Evolutionary conservation across 805 yeast genomes (phyloP), one percentile per base, ranked within the genome.

Genomic region (Pichia eremophila): DNA sequence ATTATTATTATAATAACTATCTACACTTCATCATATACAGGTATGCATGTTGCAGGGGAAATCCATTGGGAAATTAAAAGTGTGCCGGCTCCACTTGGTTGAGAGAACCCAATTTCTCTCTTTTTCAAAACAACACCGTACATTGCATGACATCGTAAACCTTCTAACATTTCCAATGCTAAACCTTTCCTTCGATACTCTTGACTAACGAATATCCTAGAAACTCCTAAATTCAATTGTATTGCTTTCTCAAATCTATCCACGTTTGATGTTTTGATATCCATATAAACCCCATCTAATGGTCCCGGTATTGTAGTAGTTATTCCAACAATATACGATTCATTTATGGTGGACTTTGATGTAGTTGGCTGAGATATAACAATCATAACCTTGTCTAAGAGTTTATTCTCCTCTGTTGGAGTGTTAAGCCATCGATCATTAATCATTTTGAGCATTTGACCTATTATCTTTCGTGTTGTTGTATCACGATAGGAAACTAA

Each of bases 41-140:
- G 50, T 5, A 47, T 18, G 4, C 3, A 17, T 1, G 39, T 36
- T 9, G 15, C 12, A 7, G 19, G 39, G 2, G 39, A 9, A 5
- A 17, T 11, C 58, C 77, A 82, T 34, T 57, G 62, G 37, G 59
- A 61, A 0, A 86, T 85, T 25, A 82, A 64, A 46, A 70, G 67
- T 1, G 77, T 76, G 0, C 89, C 89, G 42, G 72, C 68, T 36
- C 69, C 72, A 51, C 85, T 78, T 0, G 88, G 88, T 59, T 83
- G 89, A 38, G 85, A 79, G 74, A 85, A 83, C 1, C 79, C 83
- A 10, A 83, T 56, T 46, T 75, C 70, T 22, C 52, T 52, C 46
- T 60, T 69, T 1, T 62, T 60, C 9, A 81, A 53, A 0, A 18
- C 40, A 43, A 71, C 59, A 0, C 85, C 86, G 54, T 74, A 75